Evolutionary conservation across 306 rosid species (phyloP).

Genomic region (Canavalia ensiformis): DNA sequence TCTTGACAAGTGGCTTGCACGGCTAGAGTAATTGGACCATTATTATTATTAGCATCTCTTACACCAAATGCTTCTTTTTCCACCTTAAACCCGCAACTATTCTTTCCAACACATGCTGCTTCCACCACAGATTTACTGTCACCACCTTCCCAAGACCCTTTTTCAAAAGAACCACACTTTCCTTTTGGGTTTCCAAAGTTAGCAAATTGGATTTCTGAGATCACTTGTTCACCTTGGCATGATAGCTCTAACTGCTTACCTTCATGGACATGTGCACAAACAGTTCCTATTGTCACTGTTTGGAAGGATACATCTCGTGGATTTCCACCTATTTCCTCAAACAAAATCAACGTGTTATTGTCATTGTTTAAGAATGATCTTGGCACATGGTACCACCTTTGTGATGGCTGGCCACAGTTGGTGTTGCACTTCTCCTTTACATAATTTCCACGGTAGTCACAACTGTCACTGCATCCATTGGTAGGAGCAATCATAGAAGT

Average conservation of each 20-base stretch:
- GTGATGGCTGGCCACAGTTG: constrained; percentile 28
- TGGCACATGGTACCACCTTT: constrained; percentile 48
- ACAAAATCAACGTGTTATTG: not conserved
- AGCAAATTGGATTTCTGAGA: not conserved
- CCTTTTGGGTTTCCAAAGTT: not conserved
- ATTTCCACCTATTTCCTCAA: constrained; percentile 16
- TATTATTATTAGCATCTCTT: not conserved
- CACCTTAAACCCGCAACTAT: not conserved
- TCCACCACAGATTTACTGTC: not conserved
- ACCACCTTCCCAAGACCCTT: constrained; percentile 26
- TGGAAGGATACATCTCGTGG: not conserved
- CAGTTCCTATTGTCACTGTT: not conserved
- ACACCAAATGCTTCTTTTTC: constrained; percentile 2
- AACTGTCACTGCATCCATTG: constrained; percentile 23
- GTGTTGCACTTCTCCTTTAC: not conserved
- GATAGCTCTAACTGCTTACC: not conserved
- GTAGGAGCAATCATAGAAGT: not conserved
- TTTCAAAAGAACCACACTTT: not conserved
- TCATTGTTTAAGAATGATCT: constrained; percentile 23
- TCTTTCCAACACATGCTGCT: constrained; percentile 31
- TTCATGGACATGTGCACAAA: not conserved
- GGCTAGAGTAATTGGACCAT: not conserved
- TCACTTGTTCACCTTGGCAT: not conserved
- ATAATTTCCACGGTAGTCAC: constrained; percentile 38
- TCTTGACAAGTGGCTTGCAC: constrained; percentile 33